Conservation (phyloP, 345 rosid genomes). For the Gossypium raimondii region DNA sequence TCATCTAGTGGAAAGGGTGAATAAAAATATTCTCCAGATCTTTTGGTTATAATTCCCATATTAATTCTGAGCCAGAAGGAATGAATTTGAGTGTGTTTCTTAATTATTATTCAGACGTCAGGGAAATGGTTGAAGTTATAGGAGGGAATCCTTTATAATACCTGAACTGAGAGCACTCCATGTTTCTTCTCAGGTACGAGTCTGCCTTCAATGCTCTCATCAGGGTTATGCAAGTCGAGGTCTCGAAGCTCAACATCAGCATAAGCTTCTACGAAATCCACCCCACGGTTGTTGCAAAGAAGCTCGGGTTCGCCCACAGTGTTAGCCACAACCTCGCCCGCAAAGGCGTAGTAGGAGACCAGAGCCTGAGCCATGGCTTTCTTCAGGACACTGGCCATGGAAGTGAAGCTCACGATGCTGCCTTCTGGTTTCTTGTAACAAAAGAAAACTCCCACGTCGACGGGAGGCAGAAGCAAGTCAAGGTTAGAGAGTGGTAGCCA, state of each 20-base stretch:
- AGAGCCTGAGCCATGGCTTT: constrained; percentile 58
- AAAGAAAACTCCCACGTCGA: constrained; percentile 60
- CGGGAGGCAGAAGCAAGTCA: constrained; percentile 73
- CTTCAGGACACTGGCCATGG: constrained; percentile 43
- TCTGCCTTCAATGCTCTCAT: constrained; percentile 49
- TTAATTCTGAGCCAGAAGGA: too few species aligned
- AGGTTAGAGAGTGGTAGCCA: constrained; percentile 89
- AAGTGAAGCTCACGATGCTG: constrained; percentile 17
- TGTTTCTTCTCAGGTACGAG: constrained; percentile 52
- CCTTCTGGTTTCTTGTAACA: constrained; percentile 40
- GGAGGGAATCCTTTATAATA: constrained; percentile 5
- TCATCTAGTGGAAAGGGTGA: too few species aligned
- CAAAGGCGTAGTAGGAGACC: constrained; percentile 67
- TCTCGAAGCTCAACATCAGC: constrained; percentile 48
- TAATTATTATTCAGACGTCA: background rate
- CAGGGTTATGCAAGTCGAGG: constrained; percentile 65
- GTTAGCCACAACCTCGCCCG: constrained; percentile 65
- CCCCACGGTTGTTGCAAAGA: constrained; percentile 79
- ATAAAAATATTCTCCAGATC: too few species aligned
- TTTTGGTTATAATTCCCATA: too few species aligned
- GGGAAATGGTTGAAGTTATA: background rate
- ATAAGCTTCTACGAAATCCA: constrained; percentile 58
- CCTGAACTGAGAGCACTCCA: constrained; percentile 80
- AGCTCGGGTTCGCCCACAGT: constrained; percentile 70
- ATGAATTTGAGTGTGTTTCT: background rate